A percentile compares a stretch with the other conserved stretches of the same genome.
Conservation (phyloP, 371 early-diverging fungal genomes). For the Mortierella polycephala region DNA sequence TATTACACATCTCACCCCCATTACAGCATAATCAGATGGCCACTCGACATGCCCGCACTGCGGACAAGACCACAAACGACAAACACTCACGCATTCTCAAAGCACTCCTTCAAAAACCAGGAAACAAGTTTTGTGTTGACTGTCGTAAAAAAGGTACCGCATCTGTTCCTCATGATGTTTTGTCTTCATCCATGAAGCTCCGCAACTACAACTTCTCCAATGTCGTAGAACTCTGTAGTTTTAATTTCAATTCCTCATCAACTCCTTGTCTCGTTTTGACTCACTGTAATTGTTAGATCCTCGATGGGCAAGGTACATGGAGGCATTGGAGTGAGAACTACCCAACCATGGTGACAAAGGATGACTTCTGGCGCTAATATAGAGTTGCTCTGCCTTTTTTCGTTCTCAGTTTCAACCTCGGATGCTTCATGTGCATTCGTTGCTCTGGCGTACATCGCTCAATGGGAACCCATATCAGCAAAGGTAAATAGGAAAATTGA, state of each 20-base stretch:
- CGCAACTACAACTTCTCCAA: neutral
- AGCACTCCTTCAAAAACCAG: conserved; percentile 74
- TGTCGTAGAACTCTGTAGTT: neutral
- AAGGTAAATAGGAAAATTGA: conserved; percentile 62
- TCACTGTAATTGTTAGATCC: conserved; percentile 68
- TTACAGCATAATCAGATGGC: conserved; percentile 60
- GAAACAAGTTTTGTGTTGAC: conserved; percentile 84
- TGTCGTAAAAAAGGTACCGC: conserved; percentile 82
- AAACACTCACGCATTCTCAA: conserved; percentile 76
- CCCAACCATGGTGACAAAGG: too few species aligned
- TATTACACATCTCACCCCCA: neutral
- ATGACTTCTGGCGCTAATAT: neutral
- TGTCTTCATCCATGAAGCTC: neutral
- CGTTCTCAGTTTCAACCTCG: conserved; percentile 79
- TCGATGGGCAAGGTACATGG: conserved; percentile 74
- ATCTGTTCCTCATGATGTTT: neutral
- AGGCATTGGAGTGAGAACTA: too few species aligned
- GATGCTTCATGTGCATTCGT: conserved; percentile 87
- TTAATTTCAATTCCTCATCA: neutral
- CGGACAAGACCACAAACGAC: conserved; percentile 79
- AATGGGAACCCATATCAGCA: conserved; percentile 86
- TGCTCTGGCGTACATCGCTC: conserved; percentile 90
- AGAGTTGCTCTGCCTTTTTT: neutral
- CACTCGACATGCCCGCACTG: conserved; percentile 78
- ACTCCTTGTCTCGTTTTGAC: neutral